These are phyloP conservation scores for Verticillium zaregamsianum DNA, from an alignment of 2,329 filamentous ascomycete species.

Conservation along the genomic window DNA sequence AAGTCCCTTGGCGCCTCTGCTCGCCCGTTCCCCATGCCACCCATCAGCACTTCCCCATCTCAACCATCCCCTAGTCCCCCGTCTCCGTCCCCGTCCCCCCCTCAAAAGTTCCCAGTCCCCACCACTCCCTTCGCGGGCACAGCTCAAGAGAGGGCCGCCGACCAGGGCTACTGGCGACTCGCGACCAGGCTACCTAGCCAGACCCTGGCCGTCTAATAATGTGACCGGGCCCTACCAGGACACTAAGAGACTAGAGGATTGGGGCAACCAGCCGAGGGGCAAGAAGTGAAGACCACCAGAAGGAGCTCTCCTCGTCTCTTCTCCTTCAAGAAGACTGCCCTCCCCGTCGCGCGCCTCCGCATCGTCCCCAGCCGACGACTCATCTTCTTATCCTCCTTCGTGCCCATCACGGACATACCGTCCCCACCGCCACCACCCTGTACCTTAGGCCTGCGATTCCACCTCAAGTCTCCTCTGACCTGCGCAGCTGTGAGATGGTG, in stretches of 20 bases:
- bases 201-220: neutral
- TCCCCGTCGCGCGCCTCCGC: neutral
- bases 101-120: constrained; percentile 1
- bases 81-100: constrained; percentile 4
- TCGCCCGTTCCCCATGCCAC: constrained; percentile 1
- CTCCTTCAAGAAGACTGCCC: neutral
- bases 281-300: neutral
- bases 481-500: constrained; percentile 1
- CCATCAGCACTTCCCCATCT: constrained; percentile 13
- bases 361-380: neutral
- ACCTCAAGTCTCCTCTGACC: neutral
- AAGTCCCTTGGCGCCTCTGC: neutral
- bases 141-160: neutral
- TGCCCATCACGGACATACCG: neutral
- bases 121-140: neutral
- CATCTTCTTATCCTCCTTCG: neutral
- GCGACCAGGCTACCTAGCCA: neutral
- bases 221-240: neutral
- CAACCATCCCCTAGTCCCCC: constrained; percentile 6
- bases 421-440: neutral
- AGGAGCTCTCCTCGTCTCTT: neutral
- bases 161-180: neutral
- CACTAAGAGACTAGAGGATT: neutral
- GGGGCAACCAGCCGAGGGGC: neutral
- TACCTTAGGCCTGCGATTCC: neutral